Conservation (phyloP, 257 asterid species). For the Capsicum rhomboideum region DNA sequence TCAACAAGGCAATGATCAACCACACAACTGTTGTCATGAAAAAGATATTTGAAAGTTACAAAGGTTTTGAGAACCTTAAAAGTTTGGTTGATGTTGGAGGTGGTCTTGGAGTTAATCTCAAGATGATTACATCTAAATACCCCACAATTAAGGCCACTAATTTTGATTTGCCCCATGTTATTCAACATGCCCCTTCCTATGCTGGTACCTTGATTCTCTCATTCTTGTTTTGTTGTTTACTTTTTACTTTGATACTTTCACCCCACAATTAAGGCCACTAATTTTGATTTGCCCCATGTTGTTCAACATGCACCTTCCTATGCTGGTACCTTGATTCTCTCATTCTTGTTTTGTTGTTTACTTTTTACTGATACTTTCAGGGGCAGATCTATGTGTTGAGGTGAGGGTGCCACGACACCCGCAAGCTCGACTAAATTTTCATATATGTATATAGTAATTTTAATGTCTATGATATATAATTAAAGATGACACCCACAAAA, state of each 20-base stretch:
- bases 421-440: no score
- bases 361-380: no score
- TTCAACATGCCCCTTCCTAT: conserved; percentile 28
- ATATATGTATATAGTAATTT: no score
- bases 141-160: conserved; percentile 28
- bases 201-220: conserved; percentile 4
- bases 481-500: no score
- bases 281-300: conserved; percentile 35
- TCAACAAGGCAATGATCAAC: conserved; percentile 24
- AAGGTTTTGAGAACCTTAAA: conserved; percentile 24
- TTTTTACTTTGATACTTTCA: not conserved
- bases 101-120: conserved; percentile 30
- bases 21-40: conserved; percentile 16
- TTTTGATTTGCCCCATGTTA: conserved; percentile 32
- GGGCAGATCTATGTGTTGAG: no score
- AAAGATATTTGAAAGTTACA: conserved; percentile 18
- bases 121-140: conserved; percentile 22
- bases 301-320: conserved; percentile 28
- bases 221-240: not conserved
- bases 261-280: conserved; percentile 25
- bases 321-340: conserved; percentile 6
- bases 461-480: no score
- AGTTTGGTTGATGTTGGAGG: conserved; percentile 39
- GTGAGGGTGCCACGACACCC: no score
- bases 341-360: not conserved